phyloP scores from a whole-genome alignment of 2,329 filamentous ascomycete genomes.

The Pseudogymnoascus verrucosus region DNA sequence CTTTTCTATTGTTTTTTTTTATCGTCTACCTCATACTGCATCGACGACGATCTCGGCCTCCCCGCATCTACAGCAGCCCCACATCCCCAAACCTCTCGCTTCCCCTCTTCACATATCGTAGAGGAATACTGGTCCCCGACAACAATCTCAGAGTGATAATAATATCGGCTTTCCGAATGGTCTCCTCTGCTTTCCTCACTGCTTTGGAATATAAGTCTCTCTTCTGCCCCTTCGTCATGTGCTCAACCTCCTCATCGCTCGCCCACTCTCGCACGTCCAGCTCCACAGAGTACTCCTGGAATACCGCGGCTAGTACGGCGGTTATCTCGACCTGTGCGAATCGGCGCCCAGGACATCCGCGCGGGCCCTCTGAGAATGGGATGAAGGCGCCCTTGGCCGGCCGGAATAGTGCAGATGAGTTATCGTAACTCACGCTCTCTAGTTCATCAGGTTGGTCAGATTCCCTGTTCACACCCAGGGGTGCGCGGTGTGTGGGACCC shows the following conservation, averaged over 20 bases:
- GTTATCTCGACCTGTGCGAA: slow-evolving; percentile 31
- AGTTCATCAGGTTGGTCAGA: neutral
- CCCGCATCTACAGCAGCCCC: neutral
- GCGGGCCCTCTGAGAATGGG: slow-evolving; percentile 22
- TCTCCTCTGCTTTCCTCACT: slow-evolving; percentile 14
- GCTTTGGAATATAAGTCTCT: slow-evolving; percentile 21
- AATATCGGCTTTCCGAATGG: slow-evolving; percentile 17
- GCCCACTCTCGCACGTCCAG: slow-evolving; percentile 24
- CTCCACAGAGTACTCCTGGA: slow-evolving; percentile 23
- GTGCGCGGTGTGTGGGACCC: neutral
- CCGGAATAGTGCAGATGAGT: slow-evolving; percentile 10
- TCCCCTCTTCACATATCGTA: slow-evolving; percentile 23
- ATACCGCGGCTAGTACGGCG: slow-evolving; percentile 24
- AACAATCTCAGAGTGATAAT: slow-evolving; percentile 20
- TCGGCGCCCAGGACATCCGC: slow-evolving; percentile 28
- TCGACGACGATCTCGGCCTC: neutral
- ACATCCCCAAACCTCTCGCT: slow-evolving; percentile 20
- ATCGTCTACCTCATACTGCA: neutral
- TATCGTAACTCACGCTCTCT: neutral
- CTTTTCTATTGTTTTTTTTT: neutral
- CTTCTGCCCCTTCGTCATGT: slow-evolving; percentile 18
- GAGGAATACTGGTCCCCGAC: slow-evolving; percentile 16
- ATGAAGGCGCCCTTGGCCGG: slow-evolving; percentile 26
- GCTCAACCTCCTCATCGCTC: slow-evolving; percentile 20
- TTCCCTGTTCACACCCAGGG: neutral